Evolutionary conservation across 768 basidiomycete species (phyloP), one percentile per base, ranked within the genome.

Genomic region (Cyclocybe cylindracea): DNA sequence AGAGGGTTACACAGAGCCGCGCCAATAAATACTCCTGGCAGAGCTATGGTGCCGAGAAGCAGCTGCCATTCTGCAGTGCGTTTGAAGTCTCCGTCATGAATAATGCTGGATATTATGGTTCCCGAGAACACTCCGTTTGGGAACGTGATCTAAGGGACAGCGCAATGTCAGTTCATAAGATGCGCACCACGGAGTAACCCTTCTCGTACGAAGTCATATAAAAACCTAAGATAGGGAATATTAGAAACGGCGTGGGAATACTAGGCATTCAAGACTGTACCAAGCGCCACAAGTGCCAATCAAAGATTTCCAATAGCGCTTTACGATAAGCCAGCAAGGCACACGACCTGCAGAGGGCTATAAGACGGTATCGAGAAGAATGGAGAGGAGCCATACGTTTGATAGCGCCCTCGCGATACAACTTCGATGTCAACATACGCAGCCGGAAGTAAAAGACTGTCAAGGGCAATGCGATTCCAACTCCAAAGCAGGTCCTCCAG

Each of bases 211-310:
- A 87, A 87, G 66, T 88, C 87, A 58, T 88, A 87, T 38, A 87
- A 72, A 67, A 85, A 86, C 84, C 83, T 84, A 44, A 58, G 24
- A 36, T 6, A 32, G 37, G 8, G 44, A 41, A 56, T 34, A 13
- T 41, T 43, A 8, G 43, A 36, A 42, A 38, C 11, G 39, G 4
- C 24, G 13, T 33, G 11, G 31, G 7, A n/a, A 33, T 16, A n/a
- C 1, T 18, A 16, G n/a, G 42, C 16, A 46, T 7, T 9, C 9
- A 36, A 19, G 55, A 19, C 56, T 71, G 44, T 43, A 84, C 87
- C 87, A 90, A 39, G 87, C 84, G 11, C 86, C 86, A 51, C 80
- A 83, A 5, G 86, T 91, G 8, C 89, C 89, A 46, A 87, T 80
- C 14, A 91, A 67, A 5, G 81, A 44, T 54, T 69, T 79, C 87